phyloP scores from a whole-genome alignment of 164 flowering plant species.

The Tetracentron sinense region DNA sequence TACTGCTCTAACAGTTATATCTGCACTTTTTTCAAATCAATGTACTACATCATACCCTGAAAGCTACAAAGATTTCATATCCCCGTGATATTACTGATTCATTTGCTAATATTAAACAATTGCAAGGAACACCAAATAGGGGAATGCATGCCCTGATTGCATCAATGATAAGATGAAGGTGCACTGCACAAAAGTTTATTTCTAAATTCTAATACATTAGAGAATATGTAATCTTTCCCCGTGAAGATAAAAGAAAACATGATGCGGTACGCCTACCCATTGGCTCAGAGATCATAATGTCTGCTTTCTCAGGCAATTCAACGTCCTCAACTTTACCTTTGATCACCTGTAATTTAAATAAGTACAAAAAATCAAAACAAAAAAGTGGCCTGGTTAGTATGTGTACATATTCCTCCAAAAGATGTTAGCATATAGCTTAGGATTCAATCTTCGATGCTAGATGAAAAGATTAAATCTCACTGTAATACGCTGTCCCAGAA shows the following conservation, averaged over 20 bases:
- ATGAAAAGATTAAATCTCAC: constrained; percentile 30
- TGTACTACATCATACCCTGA: no score
- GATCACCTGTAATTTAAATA: constrained; percentile 50
- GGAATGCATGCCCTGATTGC: not conserved
- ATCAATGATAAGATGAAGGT: no score
- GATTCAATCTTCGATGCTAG: not conserved
- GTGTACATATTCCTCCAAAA: no score
- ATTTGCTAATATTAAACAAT: not conserved
- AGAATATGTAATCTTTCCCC: not conserved
- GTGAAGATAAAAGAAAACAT: not conserved
- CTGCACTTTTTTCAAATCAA: no score
- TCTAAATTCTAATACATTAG: not conserved
- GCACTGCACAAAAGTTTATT: no score
- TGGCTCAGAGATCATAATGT: constrained; percentile 95
- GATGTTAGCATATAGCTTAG: not conserved
- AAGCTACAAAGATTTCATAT: no score
- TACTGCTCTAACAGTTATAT: no score
- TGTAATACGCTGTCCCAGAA: constrained; percentile 65
- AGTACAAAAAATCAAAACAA: constrained; percentile 4
- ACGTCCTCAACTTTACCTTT: constrained; percentile 99
- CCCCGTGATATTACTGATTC: not conserved
- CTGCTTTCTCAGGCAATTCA: constrained; percentile 98
- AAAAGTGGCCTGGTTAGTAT: no score
- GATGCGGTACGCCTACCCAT: constrained; percentile 60
- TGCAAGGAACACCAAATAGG: not conserved